A percentile compares a stretch with the other conserved stretches of the same genome.
These are phyloP conservation scores for Platanus orientalis DNA, from an alignment of 164 flowering plant genomes.

Conservation along the genomic window DNA sequence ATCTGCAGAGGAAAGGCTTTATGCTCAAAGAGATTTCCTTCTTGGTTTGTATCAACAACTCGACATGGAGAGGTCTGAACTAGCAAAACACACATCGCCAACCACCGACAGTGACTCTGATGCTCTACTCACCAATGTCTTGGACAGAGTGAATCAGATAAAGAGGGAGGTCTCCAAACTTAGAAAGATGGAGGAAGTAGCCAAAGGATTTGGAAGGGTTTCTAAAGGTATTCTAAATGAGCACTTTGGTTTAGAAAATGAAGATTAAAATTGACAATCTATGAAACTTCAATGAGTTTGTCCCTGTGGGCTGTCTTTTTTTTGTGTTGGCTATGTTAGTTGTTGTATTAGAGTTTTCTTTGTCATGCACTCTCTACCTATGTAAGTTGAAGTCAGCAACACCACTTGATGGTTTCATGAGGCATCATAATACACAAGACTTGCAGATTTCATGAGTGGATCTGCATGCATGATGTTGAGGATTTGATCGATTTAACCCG, in stretches of 20 bases:
- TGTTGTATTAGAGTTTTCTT: no score
- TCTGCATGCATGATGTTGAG: no score
- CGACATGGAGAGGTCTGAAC: constrained; percentile 43
- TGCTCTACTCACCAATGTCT: constrained; percentile 24
- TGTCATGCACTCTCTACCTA: no score
- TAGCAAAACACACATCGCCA: constrained; percentile 24
- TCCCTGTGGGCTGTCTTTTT: no score
- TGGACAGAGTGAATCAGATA: constrained; percentile 40
- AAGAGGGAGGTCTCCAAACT: constrained; percentile 44
- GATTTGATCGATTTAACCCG: no score
- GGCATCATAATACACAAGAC: no score
- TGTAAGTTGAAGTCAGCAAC: no score
- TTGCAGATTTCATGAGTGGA: no score
- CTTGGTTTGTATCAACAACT: constrained; percentile 46
- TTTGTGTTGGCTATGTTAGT: no score
- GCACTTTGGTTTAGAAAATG: constrained; percentile 35
- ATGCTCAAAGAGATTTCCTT: constrained; percentile 46
- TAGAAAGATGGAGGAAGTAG: constrained; percentile 51
- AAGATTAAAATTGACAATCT: constrained; percentile 17
- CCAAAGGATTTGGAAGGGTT: constrained; percentile 56
- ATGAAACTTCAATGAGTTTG: not conserved
- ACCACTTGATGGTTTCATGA: no score
- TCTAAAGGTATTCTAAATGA: constrained; percentile 36
- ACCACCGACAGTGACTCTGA: constrained; percentile 14
- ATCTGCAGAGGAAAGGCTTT: constrained; percentile 56